These are phyloP conservation scores for Mycena leptocephala DNA, from an alignment of 768 basidiomycete species.

Conservation along the genomic window DNA sequence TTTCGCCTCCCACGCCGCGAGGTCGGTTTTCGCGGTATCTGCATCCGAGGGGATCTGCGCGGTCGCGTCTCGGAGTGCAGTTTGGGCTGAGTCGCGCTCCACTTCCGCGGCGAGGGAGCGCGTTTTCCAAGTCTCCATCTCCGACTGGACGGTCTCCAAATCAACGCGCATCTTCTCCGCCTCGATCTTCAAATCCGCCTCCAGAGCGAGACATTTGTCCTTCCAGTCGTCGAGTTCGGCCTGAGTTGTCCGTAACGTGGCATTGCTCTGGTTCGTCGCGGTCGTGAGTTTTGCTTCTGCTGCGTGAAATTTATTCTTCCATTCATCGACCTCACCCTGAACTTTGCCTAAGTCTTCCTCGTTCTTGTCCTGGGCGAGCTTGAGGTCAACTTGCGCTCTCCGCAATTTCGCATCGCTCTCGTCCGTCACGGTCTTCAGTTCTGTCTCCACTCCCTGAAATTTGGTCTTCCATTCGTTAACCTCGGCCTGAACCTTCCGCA, in stretches of 20 bases:
- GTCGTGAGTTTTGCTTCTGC: slow-evolving; percentile 1
- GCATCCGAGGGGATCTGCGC: neutral
- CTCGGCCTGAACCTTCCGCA: neutral
- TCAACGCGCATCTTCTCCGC: neutral
- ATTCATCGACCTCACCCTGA: neutral
- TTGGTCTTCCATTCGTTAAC: neutral
- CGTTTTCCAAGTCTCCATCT: neutral
- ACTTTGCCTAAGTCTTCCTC: neutral
- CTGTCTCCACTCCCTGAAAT: neutral
- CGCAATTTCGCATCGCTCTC: too few relatives aligned
- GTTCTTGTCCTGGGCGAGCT: too few relatives aligned
- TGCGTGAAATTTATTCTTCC: slow-evolving; percentile 2
- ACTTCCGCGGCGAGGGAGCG: neutral
- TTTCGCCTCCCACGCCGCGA: slow-evolving; percentile 8
- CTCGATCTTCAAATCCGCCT: neutral
- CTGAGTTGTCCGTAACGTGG: neutral
- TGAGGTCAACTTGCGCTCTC: too few relatives aligned
- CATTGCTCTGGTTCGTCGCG: neutral
- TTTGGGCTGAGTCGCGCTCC: neutral
- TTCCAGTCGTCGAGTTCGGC: neutral
- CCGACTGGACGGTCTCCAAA: neutral
- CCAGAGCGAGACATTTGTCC: neutral
- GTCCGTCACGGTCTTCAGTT: neutral
- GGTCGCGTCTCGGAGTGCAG: neutral
- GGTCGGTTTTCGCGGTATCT: neutral